phyloP scores from a whole-genome alignment of 352 stramenopile genomes.

The Pythium brassicae region DNA sequence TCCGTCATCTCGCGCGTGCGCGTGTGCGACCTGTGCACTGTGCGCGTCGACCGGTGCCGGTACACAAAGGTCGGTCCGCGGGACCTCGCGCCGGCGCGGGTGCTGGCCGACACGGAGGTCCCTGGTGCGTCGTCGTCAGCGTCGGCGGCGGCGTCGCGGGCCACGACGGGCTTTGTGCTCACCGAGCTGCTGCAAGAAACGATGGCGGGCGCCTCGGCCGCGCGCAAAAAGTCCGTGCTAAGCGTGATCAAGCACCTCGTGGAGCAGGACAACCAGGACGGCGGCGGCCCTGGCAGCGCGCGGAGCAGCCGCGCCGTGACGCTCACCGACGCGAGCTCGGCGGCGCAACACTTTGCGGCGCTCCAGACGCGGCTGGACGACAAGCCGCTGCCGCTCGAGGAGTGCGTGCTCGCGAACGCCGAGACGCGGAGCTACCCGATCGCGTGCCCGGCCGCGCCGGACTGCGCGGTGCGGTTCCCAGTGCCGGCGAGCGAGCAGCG shows the following conservation, averaged over 20 bases:
- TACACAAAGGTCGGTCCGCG: constrained; percentile 15
- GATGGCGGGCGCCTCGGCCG: constrained; percentile 11
- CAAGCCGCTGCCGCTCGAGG: background rate
- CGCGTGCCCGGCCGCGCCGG: constrained; percentile 2
- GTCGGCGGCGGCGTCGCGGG: too few species aligned
- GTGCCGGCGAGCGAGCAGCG: constrained; percentile 1
- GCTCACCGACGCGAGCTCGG: constrained; percentile 9
- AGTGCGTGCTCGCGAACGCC: constrained; percentile 10
- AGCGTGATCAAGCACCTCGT: constrained; percentile 34
- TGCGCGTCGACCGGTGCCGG: constrained; percentile 19
- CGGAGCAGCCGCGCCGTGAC: background rate
- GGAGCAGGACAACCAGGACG: constrained; percentile 15
- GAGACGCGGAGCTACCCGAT: constrained; percentile 4
- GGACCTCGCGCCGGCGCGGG: constrained; percentile 3
- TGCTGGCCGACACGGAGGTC: constrained; percentile 2
- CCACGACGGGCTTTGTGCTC: constrained; percentile 7
- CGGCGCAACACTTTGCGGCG: constrained; percentile 7
- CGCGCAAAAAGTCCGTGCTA: constrained; percentile 20
- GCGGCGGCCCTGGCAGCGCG: background rate
- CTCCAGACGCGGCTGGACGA: constrained; percentile 5
- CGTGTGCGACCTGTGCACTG: constrained; percentile 21
- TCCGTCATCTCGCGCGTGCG: constrained; percentile 19
- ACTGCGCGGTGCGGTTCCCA: background rate
- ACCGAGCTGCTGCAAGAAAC: constrained; percentile 24
- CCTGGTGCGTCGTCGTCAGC: too few species aligned